These are phyloP conservation scores for Juglanconis juglandina DNA, from an alignment of 2,329 filamentous ascomycete species.

Conservation along the genomic window DNA sequence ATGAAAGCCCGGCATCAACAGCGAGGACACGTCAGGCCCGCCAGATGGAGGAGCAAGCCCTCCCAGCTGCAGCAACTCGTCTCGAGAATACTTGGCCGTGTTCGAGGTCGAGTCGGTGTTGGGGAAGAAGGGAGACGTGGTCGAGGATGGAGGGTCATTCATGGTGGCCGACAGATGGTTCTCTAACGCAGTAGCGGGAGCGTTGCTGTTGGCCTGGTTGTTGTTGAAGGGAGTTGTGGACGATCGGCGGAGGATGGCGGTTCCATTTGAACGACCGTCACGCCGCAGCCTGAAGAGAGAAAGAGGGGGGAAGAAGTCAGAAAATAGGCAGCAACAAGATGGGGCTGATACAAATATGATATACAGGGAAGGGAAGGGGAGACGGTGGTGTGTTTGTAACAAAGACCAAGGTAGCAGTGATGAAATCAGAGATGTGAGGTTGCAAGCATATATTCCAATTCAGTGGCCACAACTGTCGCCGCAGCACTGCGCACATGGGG, in stretches of 20 bases:
- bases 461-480: background rate
- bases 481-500: background rate
- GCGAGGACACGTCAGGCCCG: conserved; percentile 51
- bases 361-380: background rate
- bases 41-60: conserved; percentile 50
- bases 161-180: conserved; percentile 17
- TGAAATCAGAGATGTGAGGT: background rate
- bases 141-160: conserved; percentile 8
- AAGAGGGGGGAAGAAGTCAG: background rate
- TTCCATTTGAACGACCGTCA: conserved; percentile 59
- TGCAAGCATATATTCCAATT: background rate
- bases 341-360: background rate
- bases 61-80: conserved; percentile 74
- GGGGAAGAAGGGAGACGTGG: conserved; percentile 6
- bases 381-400: background rate
- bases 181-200: conserved; percentile 16
- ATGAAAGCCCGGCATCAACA: conserved; percentile 77
- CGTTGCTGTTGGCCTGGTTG: conserved; percentile 18
- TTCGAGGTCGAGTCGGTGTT: conserved; percentile 31
- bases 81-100: conserved; percentile 65
- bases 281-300: conserved; percentile 49
- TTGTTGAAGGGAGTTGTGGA: conserved; percentile 52
- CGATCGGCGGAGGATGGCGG: conserved; percentile 61
- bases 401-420: background rate
- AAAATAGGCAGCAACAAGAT: background rate